Conservation (phyloP, 2,329 filamentous ascomycete genomes). For the Cercospora sojina region DNA sequence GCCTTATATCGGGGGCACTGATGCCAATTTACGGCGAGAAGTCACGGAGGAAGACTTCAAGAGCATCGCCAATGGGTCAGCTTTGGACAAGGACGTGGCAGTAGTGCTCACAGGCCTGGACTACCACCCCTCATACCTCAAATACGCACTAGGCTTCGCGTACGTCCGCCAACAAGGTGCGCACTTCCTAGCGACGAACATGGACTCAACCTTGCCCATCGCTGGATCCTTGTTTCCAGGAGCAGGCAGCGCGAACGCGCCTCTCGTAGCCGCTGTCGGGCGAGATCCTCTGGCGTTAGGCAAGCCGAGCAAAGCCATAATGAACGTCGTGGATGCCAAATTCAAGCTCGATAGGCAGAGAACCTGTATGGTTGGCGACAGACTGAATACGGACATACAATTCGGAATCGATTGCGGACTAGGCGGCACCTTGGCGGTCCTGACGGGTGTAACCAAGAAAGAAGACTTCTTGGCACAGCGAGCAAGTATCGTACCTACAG, state of each 20-base stretch:
- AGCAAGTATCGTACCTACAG: constrained; percentile 69
- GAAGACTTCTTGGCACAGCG: constrained; percentile 74
- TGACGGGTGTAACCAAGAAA: constrained; percentile 86
- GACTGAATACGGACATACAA: constrained; percentile 91
- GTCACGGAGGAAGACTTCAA: constrained; percentile 78
- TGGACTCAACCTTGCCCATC: constrained; percentile 83
- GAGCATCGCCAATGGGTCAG: constrained; percentile 67
- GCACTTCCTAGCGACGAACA: constrained; percentile 87
- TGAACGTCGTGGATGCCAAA: constrained; percentile 97
- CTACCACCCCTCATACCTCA: constrained; percentile 93
- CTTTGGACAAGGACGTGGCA: constrained; percentile 84
- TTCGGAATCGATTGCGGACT: constrained; percentile 90
- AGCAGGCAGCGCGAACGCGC: constrained; percentile 77
- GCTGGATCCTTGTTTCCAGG: constrained; percentile 84
- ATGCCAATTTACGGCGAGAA: constrained; percentile 72
- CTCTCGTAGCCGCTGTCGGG: constrained; percentile 65
- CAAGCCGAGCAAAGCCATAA: constrained; percentile 98
- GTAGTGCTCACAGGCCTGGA: constrained; percentile 88
- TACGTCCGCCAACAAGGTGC: constrained; percentile 76
- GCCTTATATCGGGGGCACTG: constrained; percentile 80
- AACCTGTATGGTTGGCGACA: constrained; percentile 94
- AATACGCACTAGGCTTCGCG: constrained; percentile 78
- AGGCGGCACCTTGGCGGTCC: constrained; percentile 87
- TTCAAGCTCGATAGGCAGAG: constrained; percentile 80
- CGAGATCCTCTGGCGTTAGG: constrained; percentile 75